Conservation (phyloP, 768 basidiomycete genomes). For the Suillus alpinus region DNA sequence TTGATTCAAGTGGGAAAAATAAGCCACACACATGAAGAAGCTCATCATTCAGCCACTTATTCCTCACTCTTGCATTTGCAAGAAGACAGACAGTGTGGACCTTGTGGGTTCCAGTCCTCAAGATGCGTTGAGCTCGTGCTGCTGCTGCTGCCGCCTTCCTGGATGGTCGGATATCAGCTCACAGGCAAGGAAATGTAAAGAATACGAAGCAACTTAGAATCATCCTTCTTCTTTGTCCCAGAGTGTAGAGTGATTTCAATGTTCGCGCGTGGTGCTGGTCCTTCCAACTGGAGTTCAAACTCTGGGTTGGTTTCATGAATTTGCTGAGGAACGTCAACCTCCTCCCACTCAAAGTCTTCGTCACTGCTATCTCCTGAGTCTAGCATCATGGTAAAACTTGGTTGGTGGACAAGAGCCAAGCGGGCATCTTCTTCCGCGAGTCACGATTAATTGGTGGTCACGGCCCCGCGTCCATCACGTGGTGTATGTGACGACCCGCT, state of each 20-base stretch:
- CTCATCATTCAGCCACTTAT: constrained; percentile 79
- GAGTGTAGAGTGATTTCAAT: constrained; percentile 74
- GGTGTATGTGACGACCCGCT: constrained; percentile 4
- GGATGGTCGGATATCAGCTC: constrained; percentile 32
- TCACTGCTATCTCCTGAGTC: constrained; percentile 39
- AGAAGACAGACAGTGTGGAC: constrained; percentile 84
- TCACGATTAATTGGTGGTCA: constrained; percentile 9
- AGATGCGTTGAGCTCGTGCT: constrained; percentile 64
- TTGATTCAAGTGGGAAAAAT: not conserved
- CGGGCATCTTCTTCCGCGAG: not conserved
- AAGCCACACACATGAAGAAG: constrained; percentile 68
- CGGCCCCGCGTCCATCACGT: constrained; percentile 23
- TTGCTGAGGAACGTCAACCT: constrained; percentile 53
- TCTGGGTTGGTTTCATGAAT: constrained; percentile 13
- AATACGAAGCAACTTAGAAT: constrained; percentile 41
- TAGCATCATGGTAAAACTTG: constrained; percentile 9
- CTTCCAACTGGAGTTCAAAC: constrained; percentile 23
- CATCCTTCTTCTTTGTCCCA: constrained; percentile 37
- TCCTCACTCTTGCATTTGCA: constrained; percentile 69
- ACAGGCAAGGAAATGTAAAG: not conserved
- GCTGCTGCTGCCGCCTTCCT: constrained; percentile 40
- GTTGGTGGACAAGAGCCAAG: not conserved
- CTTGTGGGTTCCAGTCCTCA: constrained; percentile 83
- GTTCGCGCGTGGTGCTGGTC: constrained; percentile 39
- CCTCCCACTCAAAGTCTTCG: constrained; percentile 81